phyloP scores from a whole-genome alignment of 2,329 filamentous ascomycete species.

The Didymellaceae sp. region DNA sequence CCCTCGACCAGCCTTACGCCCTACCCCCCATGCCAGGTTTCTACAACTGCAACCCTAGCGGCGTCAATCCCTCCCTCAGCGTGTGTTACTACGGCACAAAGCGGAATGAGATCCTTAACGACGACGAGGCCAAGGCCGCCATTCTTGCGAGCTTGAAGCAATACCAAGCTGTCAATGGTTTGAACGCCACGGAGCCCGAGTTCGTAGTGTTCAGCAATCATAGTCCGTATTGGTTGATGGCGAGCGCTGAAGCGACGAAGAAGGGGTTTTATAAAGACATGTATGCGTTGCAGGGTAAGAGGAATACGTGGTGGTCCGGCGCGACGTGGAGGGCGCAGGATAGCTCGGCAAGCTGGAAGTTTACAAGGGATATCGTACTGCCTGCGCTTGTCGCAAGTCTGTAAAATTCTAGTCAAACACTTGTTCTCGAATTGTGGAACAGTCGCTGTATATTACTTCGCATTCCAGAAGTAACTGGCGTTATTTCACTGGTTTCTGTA shows the following conservation, averaged over 20 bases:
- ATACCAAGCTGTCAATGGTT: slow-evolving; percentile 13
- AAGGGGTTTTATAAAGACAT: slow-evolving; percentile 30
- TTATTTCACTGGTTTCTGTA: too few relatives aligned
- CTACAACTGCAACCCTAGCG: background rate
- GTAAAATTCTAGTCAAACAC: too few relatives aligned
- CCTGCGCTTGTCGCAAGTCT: slow-evolving; percentile 28
- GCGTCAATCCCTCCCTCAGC: slow-evolving; percentile 7
- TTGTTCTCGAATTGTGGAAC: too few relatives aligned
- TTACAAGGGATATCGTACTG: slow-evolving; percentile 48
- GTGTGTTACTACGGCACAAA: slow-evolving; percentile 28
- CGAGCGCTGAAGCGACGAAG: slow-evolving; percentile 20
- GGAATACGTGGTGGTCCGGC: slow-evolving; percentile 32
- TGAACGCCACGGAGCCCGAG: slow-evolving; percentile 15
- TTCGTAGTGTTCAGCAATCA: slow-evolving; percentile 36
- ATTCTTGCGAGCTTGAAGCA: slow-evolving; percentile 26
- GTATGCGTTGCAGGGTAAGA: slow-evolving; percentile 30
- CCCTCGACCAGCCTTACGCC: slow-evolving; percentile 33
- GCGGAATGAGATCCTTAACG: slow-evolving; percentile 17
- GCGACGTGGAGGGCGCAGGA: slow-evolving; percentile 29
- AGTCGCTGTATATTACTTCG: too few relatives aligned
- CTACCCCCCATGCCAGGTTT: slow-evolving; percentile 26
- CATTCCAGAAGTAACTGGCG: too few relatives aligned
- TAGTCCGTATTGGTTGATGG: slow-evolving; percentile 31
- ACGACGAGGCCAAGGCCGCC: slow-evolving; percentile 22
- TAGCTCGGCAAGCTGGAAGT: slow-evolving; percentile 25